Evolutionary conservation across 2,329 filamentous ascomycete species (phyloP).

Genomic region (Fusarium napiforme): DNA sequence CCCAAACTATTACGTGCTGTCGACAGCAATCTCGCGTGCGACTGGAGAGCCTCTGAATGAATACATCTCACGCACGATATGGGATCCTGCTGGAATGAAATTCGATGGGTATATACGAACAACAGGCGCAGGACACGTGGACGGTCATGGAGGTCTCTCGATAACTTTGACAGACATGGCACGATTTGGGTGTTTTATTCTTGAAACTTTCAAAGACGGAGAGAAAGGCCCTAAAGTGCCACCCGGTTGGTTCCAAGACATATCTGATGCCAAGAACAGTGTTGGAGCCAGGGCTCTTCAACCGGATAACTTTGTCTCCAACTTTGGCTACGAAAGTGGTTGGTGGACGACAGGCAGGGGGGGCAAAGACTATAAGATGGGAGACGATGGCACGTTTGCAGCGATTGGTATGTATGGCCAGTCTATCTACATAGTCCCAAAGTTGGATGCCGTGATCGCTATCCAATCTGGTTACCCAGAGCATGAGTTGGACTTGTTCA

Average conservation of each 20-base stretch:
- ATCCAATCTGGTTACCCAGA: slow-evolving; percentile 35
- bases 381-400: slow-evolving; percentile 21
- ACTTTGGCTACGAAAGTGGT: slow-evolving; percentile 30
- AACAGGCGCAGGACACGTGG: slow-evolving; percentile 28
- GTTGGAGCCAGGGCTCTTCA: slow-evolving; percentile 14
- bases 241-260: slow-evolving; percentile 17
- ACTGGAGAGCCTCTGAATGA: slow-evolving; percentile 18
- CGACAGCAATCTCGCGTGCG: slow-evolving; percentile 27
- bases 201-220: slow-evolving; percentile 8
- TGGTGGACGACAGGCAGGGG: slow-evolving; percentile 32
- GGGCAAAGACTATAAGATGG: not conserved
- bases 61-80: slow-evolving; percentile 25
- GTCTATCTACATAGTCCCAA: slow-evolving; percentile 23
- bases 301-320: slow-evolving; percentile 23
- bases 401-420: slow-evolving; percentile 34
- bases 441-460: slow-evolving; percentile 12
- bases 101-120: slow-evolving; percentile 34
- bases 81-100: slow-evolving; percentile 36
- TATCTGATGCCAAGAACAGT: slow-evolving; percentile 23
- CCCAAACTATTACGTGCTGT: slow-evolving; percentile 30
- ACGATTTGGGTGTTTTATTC: slow-evolving; percentile 27
- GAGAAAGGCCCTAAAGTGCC: slow-evolving; percentile 14
- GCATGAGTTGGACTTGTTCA: slow-evolving; percentile 28
- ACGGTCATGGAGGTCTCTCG: slow-evolving; percentile 28
- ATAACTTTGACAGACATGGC: slow-evolving; percentile 25